Evolutionary conservation across 176 grass and related monocot species (phyloP).

Genomic region (Phoenix roebelenii): DNA sequence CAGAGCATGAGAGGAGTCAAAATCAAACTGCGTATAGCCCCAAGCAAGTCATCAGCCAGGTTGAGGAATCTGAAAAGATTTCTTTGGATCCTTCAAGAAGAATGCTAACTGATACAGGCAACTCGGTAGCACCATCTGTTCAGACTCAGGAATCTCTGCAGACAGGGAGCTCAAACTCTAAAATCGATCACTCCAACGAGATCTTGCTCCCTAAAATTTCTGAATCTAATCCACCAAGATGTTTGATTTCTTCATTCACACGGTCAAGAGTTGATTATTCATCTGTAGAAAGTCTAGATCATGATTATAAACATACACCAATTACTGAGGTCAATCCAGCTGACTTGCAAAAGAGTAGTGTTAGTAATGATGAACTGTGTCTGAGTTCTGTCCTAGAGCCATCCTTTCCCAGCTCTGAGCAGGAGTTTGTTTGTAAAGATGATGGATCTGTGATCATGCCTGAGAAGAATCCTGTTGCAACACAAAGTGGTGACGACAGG

Average conservation of each 20-base stretch:
- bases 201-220: constrained; percentile 33
- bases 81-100: constrained; percentile 27
- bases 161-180: constrained; percentile 19
- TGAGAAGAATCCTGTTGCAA: constrained; percentile 20
- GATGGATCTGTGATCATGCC: constrained; percentile 24
- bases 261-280: constrained; percentile 20
- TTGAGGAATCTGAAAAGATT: constrained; percentile 25
- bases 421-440: constrained; percentile 63
- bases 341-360: constrained; percentile 50
- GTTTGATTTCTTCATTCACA: constrained; percentile 22
- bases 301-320: constrained; percentile 23
- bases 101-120: constrained; percentile 20
- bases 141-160: constrained; percentile 20
- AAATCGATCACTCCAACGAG: constrained; percentile 21
- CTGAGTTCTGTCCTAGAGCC: constrained; percentile 30
- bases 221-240: constrained; percentile 34
- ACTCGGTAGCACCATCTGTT: constrained; percentile 27
- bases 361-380: constrained; percentile 31
- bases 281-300: constrained; percentile 23
- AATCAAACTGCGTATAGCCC: constrained; percentile 22
- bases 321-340: constrained; percentile 36
- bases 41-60: constrained; percentile 7
- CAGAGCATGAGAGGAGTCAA: constrained; percentile 41
- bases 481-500: constrained; percentile 55
- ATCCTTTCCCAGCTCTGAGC: constrained; percentile 34